These are phyloP conservation scores for Citropsis articulata DNA, from an alignment of 345 rosid genomes.

Conservation along the genomic window DNA sequence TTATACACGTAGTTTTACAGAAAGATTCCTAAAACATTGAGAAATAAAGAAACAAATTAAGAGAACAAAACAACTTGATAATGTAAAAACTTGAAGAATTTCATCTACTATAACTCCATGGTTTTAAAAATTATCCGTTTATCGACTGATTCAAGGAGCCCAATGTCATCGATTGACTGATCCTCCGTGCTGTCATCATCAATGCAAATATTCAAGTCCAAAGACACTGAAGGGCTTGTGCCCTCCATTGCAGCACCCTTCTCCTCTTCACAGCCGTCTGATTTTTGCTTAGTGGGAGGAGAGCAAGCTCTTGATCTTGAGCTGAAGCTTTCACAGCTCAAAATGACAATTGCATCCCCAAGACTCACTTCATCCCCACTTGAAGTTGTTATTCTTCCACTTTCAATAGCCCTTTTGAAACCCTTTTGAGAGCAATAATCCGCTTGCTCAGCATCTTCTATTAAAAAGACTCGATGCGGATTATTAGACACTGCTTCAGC, in stretches of 20 bases:
- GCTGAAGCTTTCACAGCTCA: conserved; percentile 72
- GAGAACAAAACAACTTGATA: not conserved
- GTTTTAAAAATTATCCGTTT: conserved; percentile 49
- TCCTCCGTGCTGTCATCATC: conserved; percentile 41
- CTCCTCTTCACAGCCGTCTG: conserved; percentile 31
- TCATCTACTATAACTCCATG: conserved; percentile 25
- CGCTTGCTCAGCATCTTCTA: conserved; percentile 77
- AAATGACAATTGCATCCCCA: conserved; percentile 65
- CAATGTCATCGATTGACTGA: conserved; percentile 54
- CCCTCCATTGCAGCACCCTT: conserved; percentile 20
- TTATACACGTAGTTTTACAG: conserved; percentile 39
- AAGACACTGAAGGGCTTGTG: conserved; percentile 38
- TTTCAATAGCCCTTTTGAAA: conserved; percentile 70
- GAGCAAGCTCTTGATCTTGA: conserved; percentile 74
- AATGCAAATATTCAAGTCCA: conserved; percentile 75
- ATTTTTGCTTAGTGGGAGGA: conserved; percentile 42
- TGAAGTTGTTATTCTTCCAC: conserved; percentile 44
- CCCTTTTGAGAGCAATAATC: conserved; percentile 60
- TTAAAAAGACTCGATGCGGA: conserved; percentile 71
- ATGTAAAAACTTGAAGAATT: not conserved
- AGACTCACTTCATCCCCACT: conserved; percentile 52
- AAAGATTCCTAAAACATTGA: conserved; percentile 4
- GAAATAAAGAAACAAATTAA: conserved; percentile 4
- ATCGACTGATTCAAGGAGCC: conserved; percentile 73
- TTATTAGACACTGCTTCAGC: conserved; percentile 53